phyloP scores from a whole-genome alignment of 2,329 filamentous ascomycete species.

The Phaeosphaeria sp. region DNA sequence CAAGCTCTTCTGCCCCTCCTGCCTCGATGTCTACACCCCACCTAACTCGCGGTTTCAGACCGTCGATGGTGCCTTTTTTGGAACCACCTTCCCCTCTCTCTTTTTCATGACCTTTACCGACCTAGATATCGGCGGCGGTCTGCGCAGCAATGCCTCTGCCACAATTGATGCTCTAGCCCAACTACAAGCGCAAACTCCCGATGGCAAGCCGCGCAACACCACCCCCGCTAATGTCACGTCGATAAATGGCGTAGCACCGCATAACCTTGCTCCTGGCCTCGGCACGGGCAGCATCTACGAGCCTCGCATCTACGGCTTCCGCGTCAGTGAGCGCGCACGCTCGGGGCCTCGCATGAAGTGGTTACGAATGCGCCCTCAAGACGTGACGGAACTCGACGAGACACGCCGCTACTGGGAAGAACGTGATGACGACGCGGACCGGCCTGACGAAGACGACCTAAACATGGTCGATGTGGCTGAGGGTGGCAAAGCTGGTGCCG shows the following conservation, averaged over 20 bases:
- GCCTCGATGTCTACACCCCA: conserved; percentile 94
- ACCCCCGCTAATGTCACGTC: conserved; percentile 43
- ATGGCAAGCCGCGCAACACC: conserved; percentile 41
- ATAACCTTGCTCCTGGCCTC: conserved; percentile 87
- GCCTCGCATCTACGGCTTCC: conserved; percentile 94
- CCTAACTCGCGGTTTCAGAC: conserved; percentile 97
- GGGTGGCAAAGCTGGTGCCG: conserved; percentile 30
- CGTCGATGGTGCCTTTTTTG: conserved; percentile 97
- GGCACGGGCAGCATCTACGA: conserved; percentile 87
- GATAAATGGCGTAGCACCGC: conserved; percentile 85
- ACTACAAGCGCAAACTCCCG: conserved; percentile 43
- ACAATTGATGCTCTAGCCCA: conserved; percentile 44
- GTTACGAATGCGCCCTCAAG: conserved; percentile 81
- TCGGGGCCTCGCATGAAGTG: conserved; percentile 97
- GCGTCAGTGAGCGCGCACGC: conserved; percentile 86
- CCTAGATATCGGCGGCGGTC: conserved; percentile 79
- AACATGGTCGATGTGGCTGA: conserved; percentile 48
- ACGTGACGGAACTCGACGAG: conserved; percentile 87
- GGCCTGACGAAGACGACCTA: conserved; percentile 46
- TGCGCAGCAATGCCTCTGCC: conserved; percentile 60
- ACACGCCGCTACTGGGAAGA: conserved; percentile 53
- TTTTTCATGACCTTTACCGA: conserved; percentile 99
- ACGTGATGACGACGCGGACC: conserved; percentile 46
- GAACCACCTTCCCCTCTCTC: conserved; percentile 93
- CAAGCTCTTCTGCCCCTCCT: conserved; percentile 97